Conservation (phyloP, 164 flowering plant species). For the Dillenia turbinata region DNA sequence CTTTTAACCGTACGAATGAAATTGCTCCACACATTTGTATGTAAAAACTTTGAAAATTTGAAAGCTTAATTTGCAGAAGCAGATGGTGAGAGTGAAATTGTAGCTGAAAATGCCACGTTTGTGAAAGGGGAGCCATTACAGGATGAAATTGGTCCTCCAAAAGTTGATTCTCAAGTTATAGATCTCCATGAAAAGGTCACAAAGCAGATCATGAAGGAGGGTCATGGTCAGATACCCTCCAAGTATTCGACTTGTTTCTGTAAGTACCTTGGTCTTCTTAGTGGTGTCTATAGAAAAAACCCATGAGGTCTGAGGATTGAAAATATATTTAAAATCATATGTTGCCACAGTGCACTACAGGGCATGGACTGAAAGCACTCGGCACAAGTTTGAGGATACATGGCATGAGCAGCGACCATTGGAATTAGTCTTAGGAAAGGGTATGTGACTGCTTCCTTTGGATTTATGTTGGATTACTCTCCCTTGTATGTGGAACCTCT, state of each 20-base stretch:
- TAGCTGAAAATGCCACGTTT: slow-evolving; percentile 54
- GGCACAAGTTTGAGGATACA: slow-evolving; percentile 96
- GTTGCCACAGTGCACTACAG: slow-evolving; percentile 74
- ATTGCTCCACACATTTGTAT: neutral
- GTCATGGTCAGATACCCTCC: slow-evolving; percentile 80
- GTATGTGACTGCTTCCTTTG: slow-evolving; percentile 24
- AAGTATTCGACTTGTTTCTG: slow-evolving; percentile 90
- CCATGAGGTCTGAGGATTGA: neutral
- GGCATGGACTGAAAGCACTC: slow-evolving; percentile 90
- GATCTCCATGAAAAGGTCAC: slow-evolving; percentile 80
- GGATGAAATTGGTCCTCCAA: slow-evolving; percentile 67
- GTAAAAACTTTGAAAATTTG: neutral
- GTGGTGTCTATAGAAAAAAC: neutral
- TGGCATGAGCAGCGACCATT: slow-evolving; percentile 87
- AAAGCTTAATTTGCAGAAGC: slow-evolving; percentile 22
- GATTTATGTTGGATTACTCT: neutral
- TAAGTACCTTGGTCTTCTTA: slow-evolving; percentile 30
- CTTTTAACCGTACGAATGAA: neutral
- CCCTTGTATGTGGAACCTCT: too few relatives aligned
- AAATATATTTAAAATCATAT: slow-evolving; percentile 6
- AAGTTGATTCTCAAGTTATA: slow-evolving; percentile 61
- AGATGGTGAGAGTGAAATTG: slow-evolving; percentile 55
- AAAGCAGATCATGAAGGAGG: slow-evolving; percentile 93
- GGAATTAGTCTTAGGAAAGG: slow-evolving; percentile 87
- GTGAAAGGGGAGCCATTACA: slow-evolving; percentile 63